Evolutionary conservation across 106 monocot species (phyloP).

Genomic region (Acanthochlamys bracteata): DNA sequence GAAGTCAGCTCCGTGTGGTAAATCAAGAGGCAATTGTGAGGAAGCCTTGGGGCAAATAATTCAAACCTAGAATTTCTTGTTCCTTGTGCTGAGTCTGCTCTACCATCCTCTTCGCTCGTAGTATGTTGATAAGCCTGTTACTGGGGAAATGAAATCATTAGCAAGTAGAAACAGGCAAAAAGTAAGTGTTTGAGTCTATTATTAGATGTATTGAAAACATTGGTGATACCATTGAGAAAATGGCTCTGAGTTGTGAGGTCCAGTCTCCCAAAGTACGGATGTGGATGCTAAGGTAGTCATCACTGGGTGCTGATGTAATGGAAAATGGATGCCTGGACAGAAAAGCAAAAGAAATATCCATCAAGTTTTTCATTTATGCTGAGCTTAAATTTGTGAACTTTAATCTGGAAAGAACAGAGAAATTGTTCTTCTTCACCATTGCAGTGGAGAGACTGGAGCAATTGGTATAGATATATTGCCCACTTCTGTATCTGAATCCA

Average conservation of each 20-base stretch:
- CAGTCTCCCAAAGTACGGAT: slow-evolving; percentile 2
- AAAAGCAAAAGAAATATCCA: neutral
- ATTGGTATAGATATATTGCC: neutral
- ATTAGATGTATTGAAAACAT: too few relatives aligned
- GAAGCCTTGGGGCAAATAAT: neutral
- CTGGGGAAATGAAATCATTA: too few relatives aligned
- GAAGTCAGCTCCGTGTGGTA: too few relatives aligned
- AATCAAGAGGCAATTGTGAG: neutral
- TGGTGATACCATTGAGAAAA: slow-evolving; percentile 9
- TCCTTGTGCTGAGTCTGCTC: too few relatives aligned
- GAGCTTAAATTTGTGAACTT: neutral
- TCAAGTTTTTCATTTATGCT: neutral
- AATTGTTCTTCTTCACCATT: slow-evolving; percentile 1
- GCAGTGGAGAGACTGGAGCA: neutral
- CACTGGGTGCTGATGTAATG: slow-evolving; percentile 1
- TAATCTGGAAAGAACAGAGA: neutral
- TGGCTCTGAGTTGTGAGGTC: neutral
- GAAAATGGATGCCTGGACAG: slow-evolving; percentile 5
- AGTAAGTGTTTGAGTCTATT: too few relatives aligned
- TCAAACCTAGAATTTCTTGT: neutral
- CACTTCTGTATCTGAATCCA: slow-evolving; percentile 4
- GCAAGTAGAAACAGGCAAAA: too few relatives aligned
- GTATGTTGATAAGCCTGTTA: too few relatives aligned
- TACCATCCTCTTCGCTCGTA: too few relatives aligned
- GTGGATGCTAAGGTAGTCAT: slow-evolving; percentile 6